A percentile compares a stretch with the other conserved stretches of the same genome.
These are phyloP conservation scores for Trichoderma sp. DNA, from an alignment of 2,329 filamentous ascomycete species.

Conservation along the genomic window DNA sequence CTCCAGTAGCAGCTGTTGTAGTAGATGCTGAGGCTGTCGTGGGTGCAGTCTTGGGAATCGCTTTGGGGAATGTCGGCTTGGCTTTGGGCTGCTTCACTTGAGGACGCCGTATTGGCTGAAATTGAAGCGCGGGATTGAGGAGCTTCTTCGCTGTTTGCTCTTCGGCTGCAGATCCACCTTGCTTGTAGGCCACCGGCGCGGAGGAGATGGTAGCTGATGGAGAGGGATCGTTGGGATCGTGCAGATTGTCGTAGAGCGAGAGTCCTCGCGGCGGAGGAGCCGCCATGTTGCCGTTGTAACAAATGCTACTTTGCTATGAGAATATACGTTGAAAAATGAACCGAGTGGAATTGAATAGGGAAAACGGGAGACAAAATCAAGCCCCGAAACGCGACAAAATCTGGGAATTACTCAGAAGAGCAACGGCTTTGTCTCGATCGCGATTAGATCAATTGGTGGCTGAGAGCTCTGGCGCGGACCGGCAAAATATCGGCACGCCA, in stretches of 20 bases:
- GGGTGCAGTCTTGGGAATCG: conserved; percentile 32
- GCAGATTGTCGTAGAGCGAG: conserved; percentile 81
- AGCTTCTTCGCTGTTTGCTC: conserved; percentile 58
- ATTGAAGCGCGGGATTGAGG: conserved; percentile 63
- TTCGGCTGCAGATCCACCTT: conserved; percentile 44
- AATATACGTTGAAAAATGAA: neutral
- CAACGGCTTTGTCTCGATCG: neutral
- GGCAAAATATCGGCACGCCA: conserved; percentile 31
- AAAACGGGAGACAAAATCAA: neutral
- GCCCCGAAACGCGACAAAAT: neutral
- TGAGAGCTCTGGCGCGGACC: conserved; percentile 23
- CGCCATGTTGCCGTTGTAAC: conserved; percentile 25
- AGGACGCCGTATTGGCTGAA: conserved; percentile 81
- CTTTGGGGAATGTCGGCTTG: conserved; percentile 58
- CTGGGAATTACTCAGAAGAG: neutral
- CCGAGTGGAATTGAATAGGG: neutral
- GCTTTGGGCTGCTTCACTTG: conserved; percentile 56
- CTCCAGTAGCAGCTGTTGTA: conserved; percentile 30
- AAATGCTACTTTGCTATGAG: neutral
- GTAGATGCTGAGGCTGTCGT: conserved; percentile 35
- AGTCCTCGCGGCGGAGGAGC: conserved; percentile 48
- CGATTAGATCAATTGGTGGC: neutral
- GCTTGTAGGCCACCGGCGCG: conserved; percentile 69
- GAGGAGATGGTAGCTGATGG: conserved; percentile 67
- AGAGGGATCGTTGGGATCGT: conserved; percentile 55